phyloP scores from a whole-genome alignment of 441 rosid genomes.

The Flueggea neowawraea region DNA sequence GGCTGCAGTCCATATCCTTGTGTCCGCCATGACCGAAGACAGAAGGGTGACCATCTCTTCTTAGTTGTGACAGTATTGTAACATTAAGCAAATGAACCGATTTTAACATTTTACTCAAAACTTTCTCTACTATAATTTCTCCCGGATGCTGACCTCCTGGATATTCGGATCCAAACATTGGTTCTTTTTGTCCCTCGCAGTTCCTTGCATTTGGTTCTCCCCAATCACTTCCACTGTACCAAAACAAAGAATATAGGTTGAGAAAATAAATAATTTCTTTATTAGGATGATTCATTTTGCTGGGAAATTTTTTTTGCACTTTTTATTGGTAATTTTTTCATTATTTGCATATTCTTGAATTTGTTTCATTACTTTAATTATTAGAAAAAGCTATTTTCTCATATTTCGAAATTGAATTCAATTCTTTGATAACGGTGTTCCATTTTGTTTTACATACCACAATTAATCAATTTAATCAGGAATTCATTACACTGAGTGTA shows the following conservation, averaged over 20 bases:
- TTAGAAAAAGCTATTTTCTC: no score
- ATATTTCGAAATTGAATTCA: no score
- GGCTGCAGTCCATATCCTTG: conserved; percentile 46
- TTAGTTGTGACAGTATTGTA: conserved; percentile 36
- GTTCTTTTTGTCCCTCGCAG: conserved; percentile 35
- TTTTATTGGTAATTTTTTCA: no score
- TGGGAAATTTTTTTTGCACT: no score
- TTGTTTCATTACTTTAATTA: no score
- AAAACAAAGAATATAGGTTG: not conserved
- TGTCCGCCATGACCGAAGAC: conserved; percentile 32
- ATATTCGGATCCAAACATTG: conserved; percentile 21
- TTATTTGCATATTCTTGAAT: no score
- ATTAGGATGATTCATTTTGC: no score
- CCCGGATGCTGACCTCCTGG: conserved; percentile 41
- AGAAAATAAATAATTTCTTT: not conserved
- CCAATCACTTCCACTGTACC: conserved; percentile 56
- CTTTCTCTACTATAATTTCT: conserved; percentile 16
- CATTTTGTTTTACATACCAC: no score
- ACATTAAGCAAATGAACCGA: conserved; percentile 37
- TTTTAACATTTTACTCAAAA: conserved; percentile 19
- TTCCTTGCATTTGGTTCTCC: conserved; percentile 47
- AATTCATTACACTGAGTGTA: no score
- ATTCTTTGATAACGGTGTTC: no score
- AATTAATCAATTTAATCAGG: no score
- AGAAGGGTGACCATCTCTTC: conserved; percentile 54